phyloP scores from a whole-genome alignment of 2,329 filamentous ascomycete genomes.

The Sporothrix mexicana region DNA sequence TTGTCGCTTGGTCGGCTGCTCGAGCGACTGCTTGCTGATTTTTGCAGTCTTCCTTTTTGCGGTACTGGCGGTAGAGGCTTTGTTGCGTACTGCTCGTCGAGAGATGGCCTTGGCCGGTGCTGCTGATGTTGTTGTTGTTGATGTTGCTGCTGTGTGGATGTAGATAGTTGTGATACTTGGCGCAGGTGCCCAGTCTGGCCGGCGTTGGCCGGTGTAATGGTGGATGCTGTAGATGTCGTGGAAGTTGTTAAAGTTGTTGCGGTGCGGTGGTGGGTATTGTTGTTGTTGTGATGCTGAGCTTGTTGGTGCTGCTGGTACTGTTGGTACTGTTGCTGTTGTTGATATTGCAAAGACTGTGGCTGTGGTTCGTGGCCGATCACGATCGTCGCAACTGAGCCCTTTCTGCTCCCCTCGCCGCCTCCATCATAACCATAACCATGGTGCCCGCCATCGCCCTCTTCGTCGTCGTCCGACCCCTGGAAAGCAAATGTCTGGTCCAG shows the following conservation, averaged over 20 bases:
- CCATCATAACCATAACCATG: slow-evolving; percentile 6
- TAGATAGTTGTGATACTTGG: background rate
- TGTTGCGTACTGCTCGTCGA: slow-evolving; percentile 28
- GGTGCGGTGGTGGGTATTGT: slow-evolving; percentile 28
- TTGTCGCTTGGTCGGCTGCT: background rate
- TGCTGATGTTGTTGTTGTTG: slow-evolving; percentile 19
- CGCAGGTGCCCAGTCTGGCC: slow-evolving; percentile 5
- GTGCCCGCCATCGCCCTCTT: slow-evolving; percentile 11
- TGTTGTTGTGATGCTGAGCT: background rate
- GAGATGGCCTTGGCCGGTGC: slow-evolving; percentile 10
- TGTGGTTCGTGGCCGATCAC: slow-evolving; percentile 17
- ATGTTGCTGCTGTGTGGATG: background rate
- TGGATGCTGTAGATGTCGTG: slow-evolving; percentile 24
- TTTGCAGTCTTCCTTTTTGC: background rate
- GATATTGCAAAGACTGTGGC: slow-evolving; percentile 16
- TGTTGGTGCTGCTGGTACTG: slow-evolving; percentile 14
- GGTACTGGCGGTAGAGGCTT: background rate
- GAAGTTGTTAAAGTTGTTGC: slow-evolving; percentile 21
- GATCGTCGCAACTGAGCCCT: slow-evolving; percentile 23
- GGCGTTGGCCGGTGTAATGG: slow-evolving; percentile 23
- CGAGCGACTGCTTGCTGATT: slow-evolving; percentile 2
- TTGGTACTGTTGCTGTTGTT: slow-evolving; percentile 5
- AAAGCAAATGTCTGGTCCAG: slow-evolving; percentile 34
- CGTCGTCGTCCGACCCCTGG: slow-evolving; percentile 28
- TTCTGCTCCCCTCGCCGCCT: slow-evolving; percentile 2